phyloP scores from a whole-genome alignment of 208 protist genomes.

The Trichomonas gallinae region DNA sequence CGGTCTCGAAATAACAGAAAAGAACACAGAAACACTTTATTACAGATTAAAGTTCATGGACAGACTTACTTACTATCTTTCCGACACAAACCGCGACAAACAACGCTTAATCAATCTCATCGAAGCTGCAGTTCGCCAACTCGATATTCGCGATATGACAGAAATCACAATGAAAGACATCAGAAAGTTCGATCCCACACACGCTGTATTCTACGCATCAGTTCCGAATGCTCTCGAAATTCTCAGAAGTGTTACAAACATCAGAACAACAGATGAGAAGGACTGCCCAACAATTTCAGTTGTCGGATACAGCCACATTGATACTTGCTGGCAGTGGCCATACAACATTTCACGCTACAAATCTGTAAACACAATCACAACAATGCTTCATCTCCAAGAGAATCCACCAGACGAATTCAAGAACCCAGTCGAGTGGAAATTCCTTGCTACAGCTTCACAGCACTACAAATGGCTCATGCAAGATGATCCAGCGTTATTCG shows the following conservation, averaged over 20 bases:
- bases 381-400: not conserved
- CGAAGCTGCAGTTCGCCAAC: not conserved
- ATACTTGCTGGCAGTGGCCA: not conserved
- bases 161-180: not conserved
- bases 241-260: not conserved
- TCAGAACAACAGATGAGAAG: not conserved
- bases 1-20: not conserved
- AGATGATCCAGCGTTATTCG: not conserved
- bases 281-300: not conserved
- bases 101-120: not conserved
- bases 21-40: not conserved
- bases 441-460: not conserved
- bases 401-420: not conserved
- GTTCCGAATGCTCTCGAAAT: not conserved
- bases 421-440: not conserved
- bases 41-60: not conserved
- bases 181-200: not conserved
- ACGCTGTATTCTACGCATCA: not conserved
- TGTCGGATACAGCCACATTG: not conserved
- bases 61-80: not conserved
- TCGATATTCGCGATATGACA: not conserved
- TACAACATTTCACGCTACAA: not conserved
- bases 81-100: not conserved
- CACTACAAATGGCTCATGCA: constrained; percentile 14
- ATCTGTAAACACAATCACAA: not conserved